These are phyloP conservation scores for Aspergillus persii DNA, from an alignment of 2,329 filamentous ascomycete species.

Conservation along the genomic window DNA sequence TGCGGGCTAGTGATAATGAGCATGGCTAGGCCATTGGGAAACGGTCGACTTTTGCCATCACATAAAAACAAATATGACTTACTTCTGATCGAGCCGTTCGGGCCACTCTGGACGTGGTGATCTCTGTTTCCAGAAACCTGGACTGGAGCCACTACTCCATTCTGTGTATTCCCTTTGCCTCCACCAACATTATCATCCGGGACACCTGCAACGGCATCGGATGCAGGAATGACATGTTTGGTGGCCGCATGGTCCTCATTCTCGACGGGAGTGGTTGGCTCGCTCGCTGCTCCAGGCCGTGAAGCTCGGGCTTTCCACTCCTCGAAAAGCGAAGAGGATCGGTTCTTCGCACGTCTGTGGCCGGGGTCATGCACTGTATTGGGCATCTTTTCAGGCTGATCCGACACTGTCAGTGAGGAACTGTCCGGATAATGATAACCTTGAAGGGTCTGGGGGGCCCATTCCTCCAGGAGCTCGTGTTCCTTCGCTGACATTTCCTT, in stretches of 20 bases:
- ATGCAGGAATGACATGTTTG: background rate
- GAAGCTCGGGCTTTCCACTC: slow-evolving; percentile 17
- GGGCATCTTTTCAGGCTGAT: background rate
- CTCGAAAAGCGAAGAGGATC: slow-evolving; percentile 15
- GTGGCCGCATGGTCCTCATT: background rate
- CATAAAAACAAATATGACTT: background rate
- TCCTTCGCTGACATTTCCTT: slow-evolving; percentile 12
- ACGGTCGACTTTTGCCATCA: background rate
- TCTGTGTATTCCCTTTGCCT: no score
- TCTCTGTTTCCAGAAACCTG: no score
- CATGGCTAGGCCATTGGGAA: background rate
- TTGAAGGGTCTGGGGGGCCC: slow-evolving; percentile 13
- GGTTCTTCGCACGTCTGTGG: background rate
- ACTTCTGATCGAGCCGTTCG: background rate
- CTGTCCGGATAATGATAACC: slow-evolving; percentile 1
- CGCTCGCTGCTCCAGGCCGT: background rate
- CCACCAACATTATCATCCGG: no score
- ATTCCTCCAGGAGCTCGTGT: slow-evolving; percentile 13
- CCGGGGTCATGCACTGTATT: background rate
- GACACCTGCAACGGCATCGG: background rate
- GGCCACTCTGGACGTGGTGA: no score
- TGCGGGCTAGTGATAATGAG: background rate
- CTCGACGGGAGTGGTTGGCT: background rate
- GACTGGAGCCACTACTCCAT: no score
- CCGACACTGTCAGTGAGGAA: background rate